Conservation (phyloP, 1,284 basidiomycete genomes). For the Boletellus deceptivus region DNA sequence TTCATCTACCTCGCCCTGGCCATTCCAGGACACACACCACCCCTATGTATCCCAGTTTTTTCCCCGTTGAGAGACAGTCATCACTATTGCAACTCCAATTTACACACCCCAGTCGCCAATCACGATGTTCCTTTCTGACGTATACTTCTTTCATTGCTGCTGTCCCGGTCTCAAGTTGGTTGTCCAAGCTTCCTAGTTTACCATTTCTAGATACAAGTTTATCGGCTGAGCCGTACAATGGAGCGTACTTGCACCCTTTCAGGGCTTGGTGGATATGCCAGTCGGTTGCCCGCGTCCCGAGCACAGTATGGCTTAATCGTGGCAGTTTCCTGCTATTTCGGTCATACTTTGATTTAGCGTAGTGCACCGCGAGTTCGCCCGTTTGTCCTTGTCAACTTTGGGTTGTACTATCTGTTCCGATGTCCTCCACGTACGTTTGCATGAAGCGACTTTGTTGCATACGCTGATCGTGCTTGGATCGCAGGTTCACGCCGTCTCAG, state of each 20-base stretch:
- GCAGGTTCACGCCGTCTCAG: slow-evolving; percentile 58
- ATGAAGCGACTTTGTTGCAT: background rate
- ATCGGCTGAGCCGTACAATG: slow-evolving; percentile 15
- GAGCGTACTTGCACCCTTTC: slow-evolving; percentile 1
- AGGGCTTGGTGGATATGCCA: too few relatives aligned
- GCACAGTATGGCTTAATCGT: background rate
- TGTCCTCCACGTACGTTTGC: slow-evolving; percentile 30
- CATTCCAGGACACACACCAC: slow-evolving; percentile 1
- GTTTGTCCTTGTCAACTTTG: background rate
- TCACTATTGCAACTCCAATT: background rate
- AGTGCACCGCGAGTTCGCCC: background rate
- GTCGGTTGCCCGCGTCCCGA: too few relatives aligned
- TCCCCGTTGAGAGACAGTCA: slow-evolving; percentile 1
- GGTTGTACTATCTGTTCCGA: slow-evolving; percentile 2
- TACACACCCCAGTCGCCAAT: slow-evolving; percentile 3
- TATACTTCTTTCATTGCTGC: slow-evolving; percentile 17
- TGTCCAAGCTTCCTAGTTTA: slow-evolving; percentile 3
- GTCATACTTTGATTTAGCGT: too few relatives aligned
- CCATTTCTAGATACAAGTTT: slow-evolving; percentile 4
- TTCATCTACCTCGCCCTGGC: slow-evolving; percentile 2
- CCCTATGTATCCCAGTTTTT: background rate
- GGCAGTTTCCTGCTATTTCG: background rate
- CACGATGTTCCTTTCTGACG: slow-evolving; percentile 17
- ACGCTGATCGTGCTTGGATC: slow-evolving; percentile 7
- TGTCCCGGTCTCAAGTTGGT: slow-evolving; percentile 6